Evolutionary conservation across 352 stramenopile genomes (phyloP).

Genomic region (Aphanomyces astaci): DNA sequence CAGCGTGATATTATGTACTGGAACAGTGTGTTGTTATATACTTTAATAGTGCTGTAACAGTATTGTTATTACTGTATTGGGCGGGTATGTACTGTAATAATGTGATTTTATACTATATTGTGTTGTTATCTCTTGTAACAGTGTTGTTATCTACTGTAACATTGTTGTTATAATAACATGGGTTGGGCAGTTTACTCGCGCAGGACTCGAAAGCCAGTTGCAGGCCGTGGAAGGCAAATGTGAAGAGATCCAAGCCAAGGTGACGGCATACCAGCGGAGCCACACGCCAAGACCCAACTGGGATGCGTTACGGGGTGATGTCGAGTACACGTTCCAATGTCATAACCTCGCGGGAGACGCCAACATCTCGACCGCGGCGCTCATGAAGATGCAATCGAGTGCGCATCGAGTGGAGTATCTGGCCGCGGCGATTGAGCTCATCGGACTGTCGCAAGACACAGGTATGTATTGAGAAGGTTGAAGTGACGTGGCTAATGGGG

Average conservation of each 20-base stretch:
- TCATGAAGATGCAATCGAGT: neutral
- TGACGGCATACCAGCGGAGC: neutral
- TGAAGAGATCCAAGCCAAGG: neutral
- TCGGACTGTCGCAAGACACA: conserved; percentile 2
- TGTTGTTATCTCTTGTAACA: too few species aligned
- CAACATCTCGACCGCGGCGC: neutral
- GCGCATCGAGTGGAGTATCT: neutral
- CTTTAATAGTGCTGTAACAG: too few species aligned
- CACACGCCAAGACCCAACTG: conserved; percentile 7
- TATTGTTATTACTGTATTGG: too few species aligned
- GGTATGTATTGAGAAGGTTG: neutral
- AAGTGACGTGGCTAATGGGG: neutral
- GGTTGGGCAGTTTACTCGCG: neutral
- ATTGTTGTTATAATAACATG: neutral
- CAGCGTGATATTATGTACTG: too few species aligned
- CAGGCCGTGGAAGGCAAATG: neutral
- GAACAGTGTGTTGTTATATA: too few species aligned
- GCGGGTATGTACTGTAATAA: too few species aligned
- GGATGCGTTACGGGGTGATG: neutral
- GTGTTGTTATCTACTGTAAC: too few species aligned
- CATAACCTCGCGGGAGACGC: neutral
- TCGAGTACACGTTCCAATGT: neutral
- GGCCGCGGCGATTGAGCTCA: neutral
- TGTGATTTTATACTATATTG: too few species aligned
- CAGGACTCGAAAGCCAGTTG: neutral